These are phyloP conservation scores for Scleroderma citrinum DNA, from an alignment of 768 basidiomycete species.

Conservation along the genomic window DNA sequence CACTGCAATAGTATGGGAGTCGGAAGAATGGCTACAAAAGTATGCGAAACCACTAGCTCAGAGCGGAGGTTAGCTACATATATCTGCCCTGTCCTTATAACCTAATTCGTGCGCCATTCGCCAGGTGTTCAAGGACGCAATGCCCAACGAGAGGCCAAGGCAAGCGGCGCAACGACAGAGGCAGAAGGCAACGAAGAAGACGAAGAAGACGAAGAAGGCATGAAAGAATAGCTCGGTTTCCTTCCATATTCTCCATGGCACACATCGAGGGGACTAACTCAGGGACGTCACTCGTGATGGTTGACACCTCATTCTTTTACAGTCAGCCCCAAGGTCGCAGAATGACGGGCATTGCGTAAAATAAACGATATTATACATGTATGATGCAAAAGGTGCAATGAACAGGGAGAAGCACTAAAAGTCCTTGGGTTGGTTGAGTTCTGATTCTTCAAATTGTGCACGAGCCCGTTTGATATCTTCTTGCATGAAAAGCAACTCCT, in stretches of 20 bases:
- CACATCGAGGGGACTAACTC: no score
- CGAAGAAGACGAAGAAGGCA: conserved; percentile 43
- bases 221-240: conserved; percentile 54
- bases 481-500: conserved; percentile 89
- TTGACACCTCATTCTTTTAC: no score
- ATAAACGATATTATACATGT: no score
- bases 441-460: conserved; percentile 64
- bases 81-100: conserved; percentile 3
- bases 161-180: conserved; percentile 10
- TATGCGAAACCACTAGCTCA: conserved; percentile 73
- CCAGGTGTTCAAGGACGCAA: conserved; percentile 53
- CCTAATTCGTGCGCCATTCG: conserved; percentile 3
- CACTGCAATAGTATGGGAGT: conserved; percentile 75
- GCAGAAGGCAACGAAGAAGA: conserved; percentile 25
- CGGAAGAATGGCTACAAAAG: conserved; percentile 87
- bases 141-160: conserved; percentile 20
- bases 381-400: conserved; percentile 3
- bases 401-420: conserved; percentile 32
- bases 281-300: no score
- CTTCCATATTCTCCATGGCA: background rate
- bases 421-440: conserved; percentile 42
- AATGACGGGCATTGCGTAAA: no score
- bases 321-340: background rate
- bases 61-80: conserved; percentile 53
- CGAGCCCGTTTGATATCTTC: conserved; percentile 89